Evolutionary conservation across 495 filamentous ascomycete species (phyloP).

Genomic region (Aspergillus steynii): DNA sequence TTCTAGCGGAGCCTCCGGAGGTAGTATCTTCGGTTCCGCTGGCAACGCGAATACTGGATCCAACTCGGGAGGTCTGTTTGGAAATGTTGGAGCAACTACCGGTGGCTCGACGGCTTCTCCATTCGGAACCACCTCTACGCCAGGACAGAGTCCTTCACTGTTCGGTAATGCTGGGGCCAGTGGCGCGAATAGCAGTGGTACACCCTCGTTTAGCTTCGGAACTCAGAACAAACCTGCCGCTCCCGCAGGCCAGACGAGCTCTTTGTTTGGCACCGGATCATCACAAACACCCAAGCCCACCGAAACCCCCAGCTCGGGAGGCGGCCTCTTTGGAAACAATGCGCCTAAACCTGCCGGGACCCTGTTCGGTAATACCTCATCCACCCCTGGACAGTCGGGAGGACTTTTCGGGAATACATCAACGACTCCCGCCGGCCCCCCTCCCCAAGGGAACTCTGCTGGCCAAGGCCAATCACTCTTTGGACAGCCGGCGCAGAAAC

Average conservation of each 20-base stretch:
- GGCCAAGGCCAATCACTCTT: constrained; percentile 30
- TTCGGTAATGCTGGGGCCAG: constrained; percentile 36
- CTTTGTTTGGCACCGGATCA: constrained; percentile 29
- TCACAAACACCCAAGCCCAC: constrained; percentile 42
- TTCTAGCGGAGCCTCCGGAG: constrained; percentile 35
- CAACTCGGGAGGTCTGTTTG: constrained; percentile 39
- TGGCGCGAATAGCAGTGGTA: constrained; percentile 15
- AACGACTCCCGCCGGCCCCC: constrained; percentile 65
- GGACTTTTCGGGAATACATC: constrained; percentile 47
- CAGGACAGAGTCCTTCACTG: constrained; percentile 26
- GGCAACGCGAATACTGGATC: constrained; percentile 30
- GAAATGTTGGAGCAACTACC: constrained; percentile 45
- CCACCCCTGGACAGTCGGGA: constrained; percentile 43
- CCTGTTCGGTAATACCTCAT: constrained; percentile 40
- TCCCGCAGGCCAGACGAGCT: constrained; percentile 25
- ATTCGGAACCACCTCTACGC: constrained; percentile 33
- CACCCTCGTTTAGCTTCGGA: constrained; percentile 47
- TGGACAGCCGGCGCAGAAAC: constrained; percentile 32
- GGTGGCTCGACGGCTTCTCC: constrained; percentile 34
- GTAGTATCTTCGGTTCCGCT: constrained; percentile 42
- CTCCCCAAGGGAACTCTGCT: constrained; percentile 42
- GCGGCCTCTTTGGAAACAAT: constrained; percentile 52
- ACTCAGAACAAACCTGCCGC: constrained; percentile 27
- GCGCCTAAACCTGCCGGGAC: constrained; percentile 25
- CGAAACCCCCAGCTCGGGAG: constrained; percentile 35